Base-by-base conservation (phyloP, 768 basidiomycete species). In the Trametes cingulata region DNA sequence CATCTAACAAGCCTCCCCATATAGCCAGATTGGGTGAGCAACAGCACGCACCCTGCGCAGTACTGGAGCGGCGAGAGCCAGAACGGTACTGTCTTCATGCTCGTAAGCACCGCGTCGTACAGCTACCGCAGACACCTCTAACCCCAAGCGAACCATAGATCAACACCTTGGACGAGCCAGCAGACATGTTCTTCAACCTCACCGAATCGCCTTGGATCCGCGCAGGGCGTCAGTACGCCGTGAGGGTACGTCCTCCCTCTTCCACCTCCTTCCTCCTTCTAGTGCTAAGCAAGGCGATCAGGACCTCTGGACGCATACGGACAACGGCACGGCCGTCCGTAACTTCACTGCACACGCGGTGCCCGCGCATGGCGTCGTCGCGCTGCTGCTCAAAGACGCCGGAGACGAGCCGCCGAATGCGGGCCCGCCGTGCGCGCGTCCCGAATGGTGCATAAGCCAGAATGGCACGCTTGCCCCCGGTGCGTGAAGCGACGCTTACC, bases 241-340 rank as follows among this genome's bases (percentile, higher is more conserved):
- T 88, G 57, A 77, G 86, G 60, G 86, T 87, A 65, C 52, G 85
- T 69, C 35, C 64, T 45, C 62, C 22, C 6, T 42, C 43, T 17
- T 67, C 8, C 8, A 12, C n/a, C 40, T 40, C 52, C 67, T 1
- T 6, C 53, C 24, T 52, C 15, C 33, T 3, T 37, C 6, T 52
- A 6, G 7, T 42, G 49, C n/a, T 17, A 51, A 45, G 14, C 37
- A 20, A 27, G 37, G 20, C 9, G 0, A 25, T 9, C 41, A 90
- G 85, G 88, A 90, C 66, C 76, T 90, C 2, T 90, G 88, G 88
- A 69, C 82, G 3, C 88, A 90, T 69, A 88, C 85, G 20, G 75
- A 86, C 65, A 89, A 87, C 64, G 86, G 86, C 3, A 89, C 84
- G 0, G 83, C 82, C 0, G 75, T 85, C 22, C 80, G 87, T 17